phyloP scores from a whole-genome alignment of 1,284 basidiomycete species.

The Pseudozyma flocculosa region DNA sequence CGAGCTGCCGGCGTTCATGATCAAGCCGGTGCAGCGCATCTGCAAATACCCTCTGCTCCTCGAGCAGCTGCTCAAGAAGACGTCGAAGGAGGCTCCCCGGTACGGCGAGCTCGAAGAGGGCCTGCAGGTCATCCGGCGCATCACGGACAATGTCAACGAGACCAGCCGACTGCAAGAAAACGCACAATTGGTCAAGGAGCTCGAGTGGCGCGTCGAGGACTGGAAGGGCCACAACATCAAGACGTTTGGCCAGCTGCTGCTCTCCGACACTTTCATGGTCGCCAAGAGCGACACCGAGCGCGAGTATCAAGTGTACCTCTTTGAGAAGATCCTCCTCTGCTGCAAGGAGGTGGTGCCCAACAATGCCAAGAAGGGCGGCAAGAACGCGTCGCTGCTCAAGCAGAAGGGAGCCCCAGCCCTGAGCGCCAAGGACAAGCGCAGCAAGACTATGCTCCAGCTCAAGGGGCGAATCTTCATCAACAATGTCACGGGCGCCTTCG shows the following conservation, averaged over 20 bases:
- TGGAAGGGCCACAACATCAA: slow-evolving; percentile 98
- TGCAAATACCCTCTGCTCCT: slow-evolving; percentile 74
- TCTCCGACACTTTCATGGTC: slow-evolving; percentile 93
- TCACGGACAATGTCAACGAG: slow-evolving; percentile 95
- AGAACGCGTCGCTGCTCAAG: slow-evolving; percentile 50
- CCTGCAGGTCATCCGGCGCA: slow-evolving; percentile 81
- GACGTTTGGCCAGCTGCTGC: slow-evolving; percentile 86
- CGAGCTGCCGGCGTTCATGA: slow-evolving; percentile 82
- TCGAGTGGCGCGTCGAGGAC: slow-evolving; percentile 89
- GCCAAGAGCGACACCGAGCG: slow-evolving; percentile 94
- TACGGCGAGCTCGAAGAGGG: slow-evolving; percentile 82
- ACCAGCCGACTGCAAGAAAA: slow-evolving; percentile 81
- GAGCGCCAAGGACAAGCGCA: slow-evolving; percentile 30
- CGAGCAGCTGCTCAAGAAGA: slow-evolving; percentile 67
- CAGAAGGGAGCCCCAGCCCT: slow-evolving; percentile 18
- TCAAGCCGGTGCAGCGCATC: slow-evolving; percentile 75
- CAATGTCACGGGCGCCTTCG: slow-evolving; percentile 78
- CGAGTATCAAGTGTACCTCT: slow-evolving; percentile 98
- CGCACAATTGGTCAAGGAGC: slow-evolving; percentile 78
- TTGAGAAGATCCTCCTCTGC: slow-evolving; percentile 97
- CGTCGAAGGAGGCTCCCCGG: slow-evolving; percentile 38
- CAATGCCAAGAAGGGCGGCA: slow-evolving; percentile 59
- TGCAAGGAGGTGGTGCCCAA: slow-evolving; percentile 76
- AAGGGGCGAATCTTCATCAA: slow-evolving; percentile 98
- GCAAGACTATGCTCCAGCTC: slow-evolving; percentile 73